Evolutionary conservation across 2,329 filamentous ascomycete genomes (phyloP), one percentile per base, ranked within the genome.

Genomic region (Fusarium zealandicum): DNA sequence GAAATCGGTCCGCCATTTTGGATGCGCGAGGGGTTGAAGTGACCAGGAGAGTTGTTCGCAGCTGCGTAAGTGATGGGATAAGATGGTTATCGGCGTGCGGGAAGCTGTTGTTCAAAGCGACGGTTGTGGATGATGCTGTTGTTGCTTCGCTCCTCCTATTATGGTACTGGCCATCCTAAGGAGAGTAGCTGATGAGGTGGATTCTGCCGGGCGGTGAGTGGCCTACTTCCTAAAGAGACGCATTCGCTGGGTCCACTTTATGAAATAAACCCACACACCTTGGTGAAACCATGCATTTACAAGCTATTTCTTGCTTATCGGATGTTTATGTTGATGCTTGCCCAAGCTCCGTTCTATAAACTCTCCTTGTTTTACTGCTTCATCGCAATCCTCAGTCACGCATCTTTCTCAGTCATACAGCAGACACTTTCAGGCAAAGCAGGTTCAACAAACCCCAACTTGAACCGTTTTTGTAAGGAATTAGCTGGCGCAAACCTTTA

Each of bases 1-100:
- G 89, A 73, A 92, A 92, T 69, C 88, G 80, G 76, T 92, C 88
- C 41, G 89, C 89, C 89, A 92, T 92, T 69, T 77, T 11, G 42
- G 42, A 43, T 57, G 39, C 39, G 38, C 38, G 17, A 36, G 17
- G 17, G 27, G 37, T 18, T 28, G 47, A 13, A 25, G 5, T 31
- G 40, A 42, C 30, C 32, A 17, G 27, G 31, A 30, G 41, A 13
- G n/a, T 17, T 37, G 27, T 54, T 30, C 40, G 43, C 28, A 22
- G 27, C 16, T 43, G 20, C 40, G 22, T 41, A 17, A 20, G 10
- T 12, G 11, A 13, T 27, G 30, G 35, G 36, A 25, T n/a, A 40
- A 35, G 45, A 42, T 45, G 38, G 7, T 22, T n/a, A 27, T 48
- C 38, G 32, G 13, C 41, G 31, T 54, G 41, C 33, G 51, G 37